Evolutionary conservation across 805 yeast species (phyloP).

Genomic region (Metschnikowia drakensbergensis): DNA sequence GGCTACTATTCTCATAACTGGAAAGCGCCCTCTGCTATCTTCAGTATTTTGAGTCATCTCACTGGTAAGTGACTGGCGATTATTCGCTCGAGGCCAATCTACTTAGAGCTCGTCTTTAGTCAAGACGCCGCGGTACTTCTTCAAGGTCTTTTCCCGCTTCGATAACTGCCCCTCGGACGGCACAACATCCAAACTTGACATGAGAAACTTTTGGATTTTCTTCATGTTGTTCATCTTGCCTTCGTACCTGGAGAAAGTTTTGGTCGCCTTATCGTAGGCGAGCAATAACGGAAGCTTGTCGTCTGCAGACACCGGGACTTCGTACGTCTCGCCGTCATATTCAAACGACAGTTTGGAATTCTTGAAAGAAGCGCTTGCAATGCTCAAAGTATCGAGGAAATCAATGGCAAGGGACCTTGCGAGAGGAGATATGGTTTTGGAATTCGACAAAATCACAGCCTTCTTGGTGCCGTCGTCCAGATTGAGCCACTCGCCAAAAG

Average conservation of each 20-base stretch:
- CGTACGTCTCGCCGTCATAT: slow-evolving; percentile 21
- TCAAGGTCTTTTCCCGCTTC: slow-evolving; percentile 28
- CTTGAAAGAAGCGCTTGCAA: slow-evolving; percentile 35
- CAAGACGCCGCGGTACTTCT: slow-evolving; percentile 30
- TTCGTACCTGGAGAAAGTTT: slow-evolving; percentile 21
- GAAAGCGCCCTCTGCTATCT: no score
- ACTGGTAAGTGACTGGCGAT: no score
- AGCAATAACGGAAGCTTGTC: slow-evolving; percentile 28
- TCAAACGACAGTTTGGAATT: slow-evolving; percentile 16
- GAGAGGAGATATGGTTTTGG: slow-evolving; percentile 48
- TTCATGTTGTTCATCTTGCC: slow-evolving; percentile 26
- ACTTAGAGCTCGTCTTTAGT: slow-evolving; percentile 14
- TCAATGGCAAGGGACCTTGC: slow-evolving; percentile 69
- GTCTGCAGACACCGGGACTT: slow-evolving; percentile 18
- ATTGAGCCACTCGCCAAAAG: slow-evolving; percentile 24
- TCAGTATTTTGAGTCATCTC: no score
- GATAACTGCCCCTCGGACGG: slow-evolving; percentile 40
- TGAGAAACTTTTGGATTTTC: slow-evolving; percentile 32
- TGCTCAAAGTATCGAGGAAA: slow-evolving; percentile 48
- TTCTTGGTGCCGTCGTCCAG: slow-evolving; percentile 32
- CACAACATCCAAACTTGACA: slow-evolving; percentile 26
- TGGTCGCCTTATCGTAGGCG: slow-evolving; percentile 19
- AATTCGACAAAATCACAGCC: slow-evolving; percentile 52
- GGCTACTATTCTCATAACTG: no score
- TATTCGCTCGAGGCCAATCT: no score